A percentile compares a stretch with the other conserved stretches of the same genome.
Evolutionary conservation across 2,329 filamentous ascomycete species (phyloP).

Genomic region (Botrytis squamosa): DNA sequence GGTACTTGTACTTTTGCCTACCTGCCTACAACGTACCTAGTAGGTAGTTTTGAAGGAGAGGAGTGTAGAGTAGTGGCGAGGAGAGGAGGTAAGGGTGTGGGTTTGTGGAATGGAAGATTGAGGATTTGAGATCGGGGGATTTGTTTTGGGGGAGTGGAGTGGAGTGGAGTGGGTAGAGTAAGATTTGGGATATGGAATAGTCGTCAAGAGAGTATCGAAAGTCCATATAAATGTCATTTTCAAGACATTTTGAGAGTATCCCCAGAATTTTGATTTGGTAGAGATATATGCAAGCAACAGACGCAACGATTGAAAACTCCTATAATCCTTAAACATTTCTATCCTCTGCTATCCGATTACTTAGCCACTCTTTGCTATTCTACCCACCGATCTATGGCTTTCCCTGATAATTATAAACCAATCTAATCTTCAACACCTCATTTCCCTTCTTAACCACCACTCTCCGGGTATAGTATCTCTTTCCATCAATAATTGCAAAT

Average conservation of each 20-base stretch:
- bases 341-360: background rate
- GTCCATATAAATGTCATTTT: background rate
- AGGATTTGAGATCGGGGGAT: no score
- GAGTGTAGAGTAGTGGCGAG: no score
- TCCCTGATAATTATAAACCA: conserved; percentile 45
- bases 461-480: conserved; percentile 43
- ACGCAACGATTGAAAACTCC: background rate
- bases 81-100: no score
- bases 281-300: background rate
- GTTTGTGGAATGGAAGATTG: background rate
- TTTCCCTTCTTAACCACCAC: conserved; percentile 43
- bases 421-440: conserved; percentile 41
- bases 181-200: background rate
- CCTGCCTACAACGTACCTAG: no score
- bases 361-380: background rate
- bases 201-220: background rate
- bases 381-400: conserved; percentile 26
- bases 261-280: background rate
- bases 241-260: background rate
- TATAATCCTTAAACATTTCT: background rate
- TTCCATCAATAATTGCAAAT: conserved; percentile 45
- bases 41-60: no score
- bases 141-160: no score
- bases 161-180: background rate
- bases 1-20: no score